Conservation (phyloP, 495 filamentous ascomycete species). For the Rostrohypoxylon terebratum region DNA sequence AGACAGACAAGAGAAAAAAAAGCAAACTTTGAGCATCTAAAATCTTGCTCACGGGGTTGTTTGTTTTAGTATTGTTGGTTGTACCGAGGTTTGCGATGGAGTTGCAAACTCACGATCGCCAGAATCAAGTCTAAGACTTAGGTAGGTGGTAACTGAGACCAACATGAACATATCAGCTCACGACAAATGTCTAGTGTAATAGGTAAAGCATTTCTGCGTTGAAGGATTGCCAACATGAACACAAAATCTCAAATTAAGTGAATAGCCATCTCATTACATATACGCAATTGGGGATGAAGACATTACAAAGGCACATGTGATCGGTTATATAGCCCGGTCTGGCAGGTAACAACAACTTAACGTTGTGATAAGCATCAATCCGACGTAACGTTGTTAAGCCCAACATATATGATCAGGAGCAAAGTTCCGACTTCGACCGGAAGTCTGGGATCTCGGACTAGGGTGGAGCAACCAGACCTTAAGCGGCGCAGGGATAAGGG, state of each 20-base stretch:
- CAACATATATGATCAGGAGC: conserved; percentile 7
- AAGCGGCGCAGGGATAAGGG: conserved; percentile 13
- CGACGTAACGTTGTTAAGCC: conserved; percentile 27
- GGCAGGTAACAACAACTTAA: conserved; percentile 11
- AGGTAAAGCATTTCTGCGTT: background rate
- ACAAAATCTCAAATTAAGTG: background rate
- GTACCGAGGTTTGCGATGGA: background rate
- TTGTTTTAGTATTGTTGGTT: background rate
- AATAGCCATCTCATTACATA: background rate
- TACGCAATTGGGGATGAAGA: background rate
- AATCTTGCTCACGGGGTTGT: background rate
- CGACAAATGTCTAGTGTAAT: background rate
- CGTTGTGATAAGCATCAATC: background rate
- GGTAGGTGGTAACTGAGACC: background rate
- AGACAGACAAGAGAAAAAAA: background rate
- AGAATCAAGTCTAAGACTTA: conserved; percentile 10
- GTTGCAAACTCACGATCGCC: conserved; percentile 1
- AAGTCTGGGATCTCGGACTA: conserved; percentile 3
- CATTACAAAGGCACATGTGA: background rate
- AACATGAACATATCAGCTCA: background rate
- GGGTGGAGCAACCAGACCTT: background rate
- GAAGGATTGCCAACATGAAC: conserved; percentile 9
- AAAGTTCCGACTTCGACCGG: background rate
- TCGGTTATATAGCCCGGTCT: background rate
- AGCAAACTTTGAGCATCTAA: background rate